These are phyloP conservation scores for Raffaelea ambrosiae DNA, from an alignment of 2,329 filamentous ascomycete species.

Conservation along the genomic window DNA sequence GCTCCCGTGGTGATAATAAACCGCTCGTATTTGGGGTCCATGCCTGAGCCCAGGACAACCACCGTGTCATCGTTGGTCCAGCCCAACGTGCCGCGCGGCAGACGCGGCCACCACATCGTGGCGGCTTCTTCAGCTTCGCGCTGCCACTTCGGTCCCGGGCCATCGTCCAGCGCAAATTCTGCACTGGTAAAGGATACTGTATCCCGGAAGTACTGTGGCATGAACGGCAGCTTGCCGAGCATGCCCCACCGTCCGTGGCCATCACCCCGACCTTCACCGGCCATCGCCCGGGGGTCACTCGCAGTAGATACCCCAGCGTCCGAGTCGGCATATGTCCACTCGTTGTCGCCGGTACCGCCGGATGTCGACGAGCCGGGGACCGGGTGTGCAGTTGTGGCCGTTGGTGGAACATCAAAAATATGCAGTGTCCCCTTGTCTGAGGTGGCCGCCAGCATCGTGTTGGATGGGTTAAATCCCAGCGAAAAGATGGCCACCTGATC, in stretches of 20 bases:
- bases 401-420: constrained; percentile 73
- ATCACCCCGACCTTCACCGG: constrained; percentile 9
- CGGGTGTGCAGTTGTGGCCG: no score
- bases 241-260: constrained; percentile 75
- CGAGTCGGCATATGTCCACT: constrained; percentile 12
- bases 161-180: constrained; percentile 76
- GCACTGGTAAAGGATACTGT: constrained; percentile 76
- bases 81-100: constrained; percentile 75
- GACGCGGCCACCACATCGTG: constrained; percentile 43
- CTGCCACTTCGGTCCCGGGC: constrained; percentile 20
- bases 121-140: constrained; percentile 24
- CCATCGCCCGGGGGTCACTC: constrained; percentile 8
- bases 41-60: constrained; percentile 69
- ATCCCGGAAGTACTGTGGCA: constrained; percentile 84
- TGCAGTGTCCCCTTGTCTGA: constrained; percentile 96
- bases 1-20: constrained; percentile 64
- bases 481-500: constrained; percentile 84
- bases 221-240: constrained; percentile 70
- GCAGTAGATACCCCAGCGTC: constrained; percentile 7
- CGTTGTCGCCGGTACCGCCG: constrained; percentile 7
- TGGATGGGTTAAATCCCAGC: constrained; percentile 76
- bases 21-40: constrained; percentile 80
- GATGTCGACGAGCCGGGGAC: neutral
- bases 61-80: constrained; percentile 72
- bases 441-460: constrained; percentile 75